Evolutionary conservation across 164 flowering plant species (phyloP).

Genomic region (Hamamelis virginiana): DNA sequence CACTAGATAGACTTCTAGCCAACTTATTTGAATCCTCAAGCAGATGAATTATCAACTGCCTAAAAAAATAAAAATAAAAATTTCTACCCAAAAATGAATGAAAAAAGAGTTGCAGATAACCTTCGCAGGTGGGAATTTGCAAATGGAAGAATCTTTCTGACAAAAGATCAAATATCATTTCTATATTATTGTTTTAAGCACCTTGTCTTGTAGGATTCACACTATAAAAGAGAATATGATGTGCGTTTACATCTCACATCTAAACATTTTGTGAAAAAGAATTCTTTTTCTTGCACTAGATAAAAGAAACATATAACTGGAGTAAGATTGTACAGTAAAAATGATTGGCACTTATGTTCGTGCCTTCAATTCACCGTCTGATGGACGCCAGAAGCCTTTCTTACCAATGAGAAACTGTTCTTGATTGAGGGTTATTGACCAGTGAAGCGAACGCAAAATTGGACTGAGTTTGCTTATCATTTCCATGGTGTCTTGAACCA

Average conservation of each 20-base stretch:
- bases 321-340: not conserved
- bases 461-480: constrained; percentile 49
- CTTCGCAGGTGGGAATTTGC: too few relatives aligned
- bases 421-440: constrained; percentile 51
- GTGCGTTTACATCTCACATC: not conserved
- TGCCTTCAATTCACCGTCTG: constrained; percentile 4
- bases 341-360: constrained; percentile 2
- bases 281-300: too few relatives aligned
- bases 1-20: too few relatives aligned
- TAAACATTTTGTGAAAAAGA: not conserved
- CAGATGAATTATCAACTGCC: too few relatives aligned
- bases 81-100: too few relatives aligned
- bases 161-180: too few relatives aligned
- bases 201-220: not conserved
- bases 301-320: not conserved
- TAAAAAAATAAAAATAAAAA: too few relatives aligned
- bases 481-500: constrained; percentile 63
- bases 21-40: too few relatives aligned
- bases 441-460: constrained; percentile 69
- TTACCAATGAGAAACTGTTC: constrained; percentile 64
- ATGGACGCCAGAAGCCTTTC: constrained; percentile 83
- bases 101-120: too few relatives aligned
- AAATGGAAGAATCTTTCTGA: too few relatives aligned
- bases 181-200: not conserved
- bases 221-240: not conserved